Evolutionary conservation across 768 basidiomycete genomes (phyloP).

Genomic region (Crucibulum laeve): DNA sequence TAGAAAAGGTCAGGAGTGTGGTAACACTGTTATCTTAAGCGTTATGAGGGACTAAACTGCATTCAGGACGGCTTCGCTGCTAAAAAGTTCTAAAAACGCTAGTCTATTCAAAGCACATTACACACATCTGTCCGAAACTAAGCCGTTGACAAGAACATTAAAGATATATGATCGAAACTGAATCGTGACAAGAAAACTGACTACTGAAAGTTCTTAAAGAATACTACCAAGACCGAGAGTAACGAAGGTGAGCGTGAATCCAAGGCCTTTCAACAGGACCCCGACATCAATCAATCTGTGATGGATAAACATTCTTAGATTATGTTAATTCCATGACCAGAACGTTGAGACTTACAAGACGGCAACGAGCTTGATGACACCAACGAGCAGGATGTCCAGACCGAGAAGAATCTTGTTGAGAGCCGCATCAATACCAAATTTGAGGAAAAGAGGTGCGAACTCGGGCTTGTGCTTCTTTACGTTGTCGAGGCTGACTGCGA

Average conservation of each 20-base stretch:
- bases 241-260: neutral
- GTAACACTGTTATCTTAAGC: too few species aligned
- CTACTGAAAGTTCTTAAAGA: neutral
- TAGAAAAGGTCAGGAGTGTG: too few species aligned
- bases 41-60: too few species aligned
- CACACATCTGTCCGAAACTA: too few species aligned
- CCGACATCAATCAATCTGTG: neutral
- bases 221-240: neutral
- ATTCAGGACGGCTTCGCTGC: too few species aligned
- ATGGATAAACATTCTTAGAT: neutral
- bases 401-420: slow-evolving; percentile 7
- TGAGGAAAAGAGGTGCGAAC: slow-evolving; percentile 4
- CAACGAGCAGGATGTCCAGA: slow-evolving; percentile 5
- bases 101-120: too few species aligned
- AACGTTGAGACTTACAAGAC: slow-evolving; percentile 2
- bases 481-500: slow-evolving; percentile 5
- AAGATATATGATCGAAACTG: too few species aligned
- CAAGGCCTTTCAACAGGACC: neutral
- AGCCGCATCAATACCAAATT: slow-evolving; percentile 6
- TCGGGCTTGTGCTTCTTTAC: slow-evolving; percentile 7
- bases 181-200: neutral
- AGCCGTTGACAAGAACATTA: too few species aligned
- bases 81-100: too few species aligned
- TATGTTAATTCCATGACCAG: neutral
- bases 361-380: slow-evolving; percentile 2